Conservation (phyloP, 2,329 filamentous ascomycete species). For the Clarireedia monteithiana region DNA sequence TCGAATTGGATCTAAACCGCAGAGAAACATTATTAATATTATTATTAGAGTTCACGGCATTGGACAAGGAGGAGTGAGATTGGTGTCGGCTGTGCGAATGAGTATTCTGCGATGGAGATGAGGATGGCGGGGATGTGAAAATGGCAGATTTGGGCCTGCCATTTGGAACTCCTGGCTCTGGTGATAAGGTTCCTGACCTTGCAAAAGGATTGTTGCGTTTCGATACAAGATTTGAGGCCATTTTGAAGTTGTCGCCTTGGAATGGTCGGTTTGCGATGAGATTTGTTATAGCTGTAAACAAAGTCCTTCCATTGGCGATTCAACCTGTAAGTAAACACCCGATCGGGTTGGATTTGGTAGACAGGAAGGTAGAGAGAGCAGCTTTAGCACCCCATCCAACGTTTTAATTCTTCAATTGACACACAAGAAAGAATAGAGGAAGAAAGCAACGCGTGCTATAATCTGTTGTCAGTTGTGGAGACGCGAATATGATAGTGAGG, state of each 20-base stretch:
- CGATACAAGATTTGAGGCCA: constrained; percentile 54
- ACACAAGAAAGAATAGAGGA: not conserved
- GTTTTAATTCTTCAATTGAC: not conserved
- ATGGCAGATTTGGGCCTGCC: constrained; percentile 68
- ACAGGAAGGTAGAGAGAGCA: not conserved
- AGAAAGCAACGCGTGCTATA: not conserved
- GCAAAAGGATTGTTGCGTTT: constrained; percentile 77
- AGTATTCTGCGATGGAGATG: constrained; percentile 31
- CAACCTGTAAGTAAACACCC: too few relatives aligned
- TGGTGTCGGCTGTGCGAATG: constrained; percentile 56
- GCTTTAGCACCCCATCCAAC: too few relatives aligned
- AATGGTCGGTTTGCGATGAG: constrained; percentile 5
- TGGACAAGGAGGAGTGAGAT: constrained; percentile 50
- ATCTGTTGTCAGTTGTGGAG: not conserved
- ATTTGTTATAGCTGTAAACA: constrained; percentile 6
- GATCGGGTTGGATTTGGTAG: too few relatives aligned
- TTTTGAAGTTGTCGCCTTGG: constrained; percentile 29
- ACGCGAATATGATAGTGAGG: not conserved
- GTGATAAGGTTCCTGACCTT: constrained; percentile 60
- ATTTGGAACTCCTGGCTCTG: constrained; percentile 43
- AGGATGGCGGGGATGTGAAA: constrained; percentile 37
- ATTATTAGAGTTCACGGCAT: constrained; percentile 27
- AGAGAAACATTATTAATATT: constrained; percentile 18
- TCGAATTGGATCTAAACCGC: constrained; percentile 52
- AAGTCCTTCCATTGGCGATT: constrained; percentile 3